A percentile compares a stretch with the other conserved stretches of the same genome.
Conservation (phyloP, 257 asterid genomes). For the Nicotiana paniculata region DNA sequence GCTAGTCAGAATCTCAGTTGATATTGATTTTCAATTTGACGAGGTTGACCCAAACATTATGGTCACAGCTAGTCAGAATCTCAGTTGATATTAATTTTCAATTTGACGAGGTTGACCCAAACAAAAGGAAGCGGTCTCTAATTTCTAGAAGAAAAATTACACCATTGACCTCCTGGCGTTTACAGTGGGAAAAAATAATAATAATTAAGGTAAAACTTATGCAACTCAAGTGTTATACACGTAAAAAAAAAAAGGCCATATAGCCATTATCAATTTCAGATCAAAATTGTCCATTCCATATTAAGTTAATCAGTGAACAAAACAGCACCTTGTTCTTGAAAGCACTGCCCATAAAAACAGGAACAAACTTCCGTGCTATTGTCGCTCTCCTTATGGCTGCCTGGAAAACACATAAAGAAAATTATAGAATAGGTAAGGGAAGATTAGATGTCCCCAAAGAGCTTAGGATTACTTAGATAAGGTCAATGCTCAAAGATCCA, state of each 20-base stretch:
- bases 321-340: constrained; percentile 84
- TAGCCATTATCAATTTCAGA: not conserved
- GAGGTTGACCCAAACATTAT: not conserved
- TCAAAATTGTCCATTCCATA: not conserved
- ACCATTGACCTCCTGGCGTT: not conserved
- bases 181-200: not conserved
- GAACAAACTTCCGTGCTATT: constrained; percentile 75
- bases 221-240: not conserved
- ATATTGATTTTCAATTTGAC: not conserved
- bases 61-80: not conserved
- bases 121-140: not conserved
- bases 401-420: constrained; percentile 29
- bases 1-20: not conserved
- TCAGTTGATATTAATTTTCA: not conserved
- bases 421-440: not conserved
- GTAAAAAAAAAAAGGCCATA: not conserved
- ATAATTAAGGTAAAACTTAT: not conserved
- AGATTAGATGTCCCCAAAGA: not conserved
- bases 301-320: constrained; percentile 5
- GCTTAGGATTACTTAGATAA: not conserved
- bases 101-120: not conserved
- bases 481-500: not conserved
- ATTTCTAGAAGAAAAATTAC: not conserved
- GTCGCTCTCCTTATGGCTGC: constrained; percentile 96
- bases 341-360: constrained; percentile 99